These are phyloP conservation scores for Yarrowia sp. DNA, from an alignment of 805 yeast genomes.

Conservation along the genomic window DNA sequence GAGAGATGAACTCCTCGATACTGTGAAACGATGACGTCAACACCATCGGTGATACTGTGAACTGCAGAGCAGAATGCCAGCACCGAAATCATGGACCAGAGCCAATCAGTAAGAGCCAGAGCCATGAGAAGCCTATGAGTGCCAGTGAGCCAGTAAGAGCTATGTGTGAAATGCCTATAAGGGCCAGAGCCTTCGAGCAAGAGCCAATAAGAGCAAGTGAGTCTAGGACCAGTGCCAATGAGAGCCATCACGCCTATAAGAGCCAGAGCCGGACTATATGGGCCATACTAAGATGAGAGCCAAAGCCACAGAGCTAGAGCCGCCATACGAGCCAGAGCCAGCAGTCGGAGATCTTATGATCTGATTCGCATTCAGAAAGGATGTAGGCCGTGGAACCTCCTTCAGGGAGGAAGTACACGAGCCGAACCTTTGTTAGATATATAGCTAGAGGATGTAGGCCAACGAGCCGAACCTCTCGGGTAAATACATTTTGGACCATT, in stretches of 20 bases:
- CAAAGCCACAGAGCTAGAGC: background rate
- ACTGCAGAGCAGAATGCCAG: constrained; percentile 7
- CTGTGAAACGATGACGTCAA: too few species aligned
- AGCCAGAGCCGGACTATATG: background rate
- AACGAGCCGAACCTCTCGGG: background rate
- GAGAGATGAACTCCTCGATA: too few species aligned
- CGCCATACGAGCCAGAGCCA: background rate
- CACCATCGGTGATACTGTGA: background rate
- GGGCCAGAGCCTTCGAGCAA: background rate
- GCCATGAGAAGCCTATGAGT: background rate
- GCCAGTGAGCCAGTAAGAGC: background rate
- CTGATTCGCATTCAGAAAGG: constrained; percentile 6
- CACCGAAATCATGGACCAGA: background rate
- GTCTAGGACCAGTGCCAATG: background rate
- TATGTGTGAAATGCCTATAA: background rate
- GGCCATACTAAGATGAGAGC: background rate
- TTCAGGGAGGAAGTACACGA: background rate
- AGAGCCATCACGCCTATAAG: background rate
- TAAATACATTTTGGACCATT: background rate
- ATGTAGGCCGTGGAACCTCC: background rate
- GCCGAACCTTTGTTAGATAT: background rate
- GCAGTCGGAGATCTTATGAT: constrained; percentile 1
- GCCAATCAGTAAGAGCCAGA: constrained; percentile 1
- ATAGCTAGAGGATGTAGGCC: background rate
- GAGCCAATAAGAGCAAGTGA: background rate